Conservation (phyloP, 768 basidiomycete genomes). For the Lactarius pseudohatsudake region DNA sequence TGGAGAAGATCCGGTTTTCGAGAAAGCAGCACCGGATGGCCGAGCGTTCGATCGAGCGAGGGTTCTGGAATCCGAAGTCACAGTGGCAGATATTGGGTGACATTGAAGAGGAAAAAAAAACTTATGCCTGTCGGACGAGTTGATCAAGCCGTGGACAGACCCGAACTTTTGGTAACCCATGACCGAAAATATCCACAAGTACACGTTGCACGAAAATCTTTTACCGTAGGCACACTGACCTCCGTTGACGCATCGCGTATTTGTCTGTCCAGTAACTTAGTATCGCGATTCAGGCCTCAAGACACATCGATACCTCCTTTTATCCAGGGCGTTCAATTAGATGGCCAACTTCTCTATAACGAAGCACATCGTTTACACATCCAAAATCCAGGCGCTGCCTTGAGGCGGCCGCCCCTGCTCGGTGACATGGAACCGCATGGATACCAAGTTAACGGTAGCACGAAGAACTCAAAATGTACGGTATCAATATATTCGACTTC, state of each 20-base stretch:
- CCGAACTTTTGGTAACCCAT: background rate
- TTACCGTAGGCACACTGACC: background rate
- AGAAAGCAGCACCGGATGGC: background rate
- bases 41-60: background rate
- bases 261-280: background rate
- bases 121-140: background rate
- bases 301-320: background rate
- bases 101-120: background rate
- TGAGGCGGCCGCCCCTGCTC: background rate
- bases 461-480: background rate
- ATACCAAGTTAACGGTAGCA: background rate
- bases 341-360: background rate
- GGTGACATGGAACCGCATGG: background rate
- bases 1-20: background rate
- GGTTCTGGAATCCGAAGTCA: background rate
- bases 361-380: background rate
- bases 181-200: background rate
- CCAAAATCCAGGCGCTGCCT: background rate
- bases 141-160: background rate
- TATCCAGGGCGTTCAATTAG: background rate
- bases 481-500: background rate
- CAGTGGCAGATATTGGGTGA: background rate
- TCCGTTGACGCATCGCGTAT: background rate
- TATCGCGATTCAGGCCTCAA: background rate
- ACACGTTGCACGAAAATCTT: background rate